phyloP scores from a whole-genome alignment of 306 rosid species.

The Vachellia collinsii region DNA sequence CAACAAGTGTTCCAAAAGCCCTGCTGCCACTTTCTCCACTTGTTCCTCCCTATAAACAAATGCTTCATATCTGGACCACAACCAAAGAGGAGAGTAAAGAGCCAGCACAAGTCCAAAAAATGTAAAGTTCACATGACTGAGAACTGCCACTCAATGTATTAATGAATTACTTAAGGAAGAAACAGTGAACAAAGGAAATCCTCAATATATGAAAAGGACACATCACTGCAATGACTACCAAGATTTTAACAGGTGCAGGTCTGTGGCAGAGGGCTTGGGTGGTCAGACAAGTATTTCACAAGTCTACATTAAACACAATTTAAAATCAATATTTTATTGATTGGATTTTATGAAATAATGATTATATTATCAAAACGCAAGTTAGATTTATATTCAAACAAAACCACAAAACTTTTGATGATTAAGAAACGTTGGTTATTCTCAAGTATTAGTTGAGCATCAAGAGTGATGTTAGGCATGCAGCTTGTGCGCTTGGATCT shows the following conservation, averaged over 20 bases:
- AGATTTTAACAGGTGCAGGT: constrained; percentile 18
- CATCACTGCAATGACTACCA: background rate
- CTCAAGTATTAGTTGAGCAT: background rate
- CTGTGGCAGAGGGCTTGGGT: constrained; percentile 12
- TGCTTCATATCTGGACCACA: constrained; percentile 69
- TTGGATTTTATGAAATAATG: constrained; percentile 10
- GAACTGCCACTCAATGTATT: constrained; percentile 24
- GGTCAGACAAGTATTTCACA: constrained; percentile 19
- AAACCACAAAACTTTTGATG: background rate
- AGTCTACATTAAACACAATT: constrained; percentile 11
- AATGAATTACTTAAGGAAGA: constrained; percentile 29
- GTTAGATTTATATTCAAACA: background rate
- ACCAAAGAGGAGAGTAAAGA: constrained; percentile 24
- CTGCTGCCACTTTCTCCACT: constrained; percentile 59
- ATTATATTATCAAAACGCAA: background rate
- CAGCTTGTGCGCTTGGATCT: background rate
- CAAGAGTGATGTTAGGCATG: background rate
- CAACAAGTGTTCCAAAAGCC: constrained; percentile 67
- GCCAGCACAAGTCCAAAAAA: constrained; percentile 26
- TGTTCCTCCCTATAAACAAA: constrained; percentile 55
- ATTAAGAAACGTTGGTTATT: constrained; percentile 18
- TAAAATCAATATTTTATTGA: constrained; percentile 23
- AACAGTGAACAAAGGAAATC: constrained; percentile 1
- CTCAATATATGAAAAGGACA: background rate
- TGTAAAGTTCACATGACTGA: background rate